Evolutionary conservation across 306 rosid species (phyloP), one percentile per base, ranked within the genome.

Genomic region (Quercus wislizeni): DNA sequence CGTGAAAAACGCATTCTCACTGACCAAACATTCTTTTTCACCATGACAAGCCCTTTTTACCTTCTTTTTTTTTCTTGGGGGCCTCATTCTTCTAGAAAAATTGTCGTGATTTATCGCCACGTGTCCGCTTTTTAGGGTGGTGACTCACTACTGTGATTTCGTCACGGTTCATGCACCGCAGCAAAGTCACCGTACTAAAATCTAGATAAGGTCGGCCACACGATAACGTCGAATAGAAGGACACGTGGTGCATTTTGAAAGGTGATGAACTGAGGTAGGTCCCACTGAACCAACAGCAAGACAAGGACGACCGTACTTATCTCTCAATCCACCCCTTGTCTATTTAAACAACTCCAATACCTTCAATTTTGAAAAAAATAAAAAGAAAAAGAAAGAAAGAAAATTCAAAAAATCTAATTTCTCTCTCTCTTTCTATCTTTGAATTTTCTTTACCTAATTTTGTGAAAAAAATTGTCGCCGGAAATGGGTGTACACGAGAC

Each of bases 161-260:
- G 20, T 14, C 69, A 61, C 67, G 87, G 88, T 78, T 69, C 85
- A 71, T 89, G 92, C 85, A 89, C 88, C 87, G n/a, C 55, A 64
- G 74, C 19, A 38, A 17, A 62, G 56, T 3, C 0, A 70, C 84
- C 88, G 88, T 86, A 88, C 87, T 69, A 1, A 49, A 41, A 74
- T 78, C 63, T 77, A 85, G 97, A 94, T 94, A 94, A 94, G 97
- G 82, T 87, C 87, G 92, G 83, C 87, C 83, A 75, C 84, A 70
- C 55, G 85, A 76, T 82, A 80, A 51, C 71, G 68, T 69, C 88
- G 81, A 79, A 82, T 58, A 54, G 1, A 2, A 5, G 10, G 11
- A 23, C 6, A 82, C 98, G 93, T 89, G 97, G 88, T 85, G 8
- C 0, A 0, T n/a, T 17, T 0, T 23, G 0, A 90, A 13, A 62